phyloP scores from a whole-genome alignment of 441 rosid genomes.

The Euphorbia celastroides region DNA sequence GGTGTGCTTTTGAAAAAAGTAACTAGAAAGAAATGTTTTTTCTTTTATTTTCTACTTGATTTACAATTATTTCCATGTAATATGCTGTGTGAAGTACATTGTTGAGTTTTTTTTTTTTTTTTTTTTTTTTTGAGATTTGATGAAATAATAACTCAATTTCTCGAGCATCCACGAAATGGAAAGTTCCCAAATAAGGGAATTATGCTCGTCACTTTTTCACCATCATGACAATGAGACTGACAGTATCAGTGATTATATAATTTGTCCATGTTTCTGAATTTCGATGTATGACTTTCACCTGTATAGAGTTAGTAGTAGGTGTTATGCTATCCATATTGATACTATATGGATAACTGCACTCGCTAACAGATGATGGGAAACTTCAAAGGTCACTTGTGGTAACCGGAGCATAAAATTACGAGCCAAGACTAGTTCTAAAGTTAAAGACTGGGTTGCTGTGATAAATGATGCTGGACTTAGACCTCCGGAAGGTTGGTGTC shows the following conservation, averaged over 20 bases:
- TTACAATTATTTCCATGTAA: neutral
- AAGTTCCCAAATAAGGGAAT: neutral
- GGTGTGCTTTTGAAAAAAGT: neutral
- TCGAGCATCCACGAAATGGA: neutral
- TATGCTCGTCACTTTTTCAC: neutral
- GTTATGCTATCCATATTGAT: slow-evolving; percentile 20
- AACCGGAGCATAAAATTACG: slow-evolving; percentile 84
- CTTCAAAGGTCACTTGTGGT: slow-evolving; percentile 84
- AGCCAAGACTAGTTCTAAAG: slow-evolving; percentile 68
- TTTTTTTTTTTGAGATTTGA: neutral
- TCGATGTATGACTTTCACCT: neutral
- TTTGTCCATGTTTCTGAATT: neutral
- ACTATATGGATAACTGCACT: slow-evolving; percentile 27
- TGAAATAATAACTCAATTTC: neutral
- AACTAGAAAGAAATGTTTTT: neutral
- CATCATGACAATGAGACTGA: neutral
- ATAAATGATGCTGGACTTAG: slow-evolving; percentile 96
- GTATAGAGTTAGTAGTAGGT: slow-evolving; percentile 7
- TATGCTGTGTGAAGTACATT: neutral
- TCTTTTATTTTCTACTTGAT: neutral
- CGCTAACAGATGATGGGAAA: slow-evolving; percentile 40
- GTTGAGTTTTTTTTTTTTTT: neutral
- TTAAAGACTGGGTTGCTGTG: slow-evolving; percentile 95
- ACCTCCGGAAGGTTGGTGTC: slow-evolving; percentile 99
- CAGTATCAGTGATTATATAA: neutral